Evolutionary conservation across 805 yeast species (phyloP).

Genomic region (Ogataea nitratoaversa): DNA sequence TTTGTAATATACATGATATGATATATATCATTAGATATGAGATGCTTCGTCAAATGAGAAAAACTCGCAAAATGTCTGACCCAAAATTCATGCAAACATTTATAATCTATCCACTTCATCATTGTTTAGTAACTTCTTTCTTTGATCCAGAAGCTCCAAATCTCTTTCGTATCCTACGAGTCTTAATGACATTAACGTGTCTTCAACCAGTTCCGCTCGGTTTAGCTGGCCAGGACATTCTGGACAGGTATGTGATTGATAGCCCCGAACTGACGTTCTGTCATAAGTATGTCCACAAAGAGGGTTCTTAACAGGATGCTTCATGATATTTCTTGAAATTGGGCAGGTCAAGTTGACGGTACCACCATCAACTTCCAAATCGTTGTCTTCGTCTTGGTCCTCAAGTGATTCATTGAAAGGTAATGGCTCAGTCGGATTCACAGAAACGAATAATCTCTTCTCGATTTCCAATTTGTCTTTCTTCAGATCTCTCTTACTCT

Average conservation of each 20-base stretch:
- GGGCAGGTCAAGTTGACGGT: conserved; percentile 67
- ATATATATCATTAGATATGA: too few species aligned
- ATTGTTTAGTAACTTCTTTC: conserved; percentile 11
- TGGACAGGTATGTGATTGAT: conserved; percentile 48
- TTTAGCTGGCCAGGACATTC: conserved; percentile 41
- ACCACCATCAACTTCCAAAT: conserved; percentile 66
- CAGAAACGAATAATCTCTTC: conserved; percentile 44
- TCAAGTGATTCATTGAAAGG: conserved; percentile 38
- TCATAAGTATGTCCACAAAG: conserved; percentile 65
- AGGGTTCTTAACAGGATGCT: conserved; percentile 50
- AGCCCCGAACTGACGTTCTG: conserved; percentile 36
- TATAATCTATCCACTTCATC: conserved; percentile 17
- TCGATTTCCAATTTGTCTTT: conserved; percentile 24
- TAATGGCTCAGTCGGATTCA: conserved; percentile 59
- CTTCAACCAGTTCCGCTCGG: conserved; percentile 38
- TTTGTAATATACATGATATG: too few species aligned
- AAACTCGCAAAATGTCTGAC: background rate
- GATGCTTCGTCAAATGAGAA: too few species aligned
- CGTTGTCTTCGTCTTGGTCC: conserved; percentile 49
- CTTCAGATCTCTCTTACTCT: conserved; percentile 2
- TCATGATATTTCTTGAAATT: conserved; percentile 48
- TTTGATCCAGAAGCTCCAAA: conserved; percentile 13
- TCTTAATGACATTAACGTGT: conserved; percentile 52
- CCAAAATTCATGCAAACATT: background rate
- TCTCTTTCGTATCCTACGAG: conserved; percentile 37